phyloP scores from a whole-genome alignment of 2,329 filamentous ascomycete genomes.

The Tolypocladium ovalisporum region DNA sequence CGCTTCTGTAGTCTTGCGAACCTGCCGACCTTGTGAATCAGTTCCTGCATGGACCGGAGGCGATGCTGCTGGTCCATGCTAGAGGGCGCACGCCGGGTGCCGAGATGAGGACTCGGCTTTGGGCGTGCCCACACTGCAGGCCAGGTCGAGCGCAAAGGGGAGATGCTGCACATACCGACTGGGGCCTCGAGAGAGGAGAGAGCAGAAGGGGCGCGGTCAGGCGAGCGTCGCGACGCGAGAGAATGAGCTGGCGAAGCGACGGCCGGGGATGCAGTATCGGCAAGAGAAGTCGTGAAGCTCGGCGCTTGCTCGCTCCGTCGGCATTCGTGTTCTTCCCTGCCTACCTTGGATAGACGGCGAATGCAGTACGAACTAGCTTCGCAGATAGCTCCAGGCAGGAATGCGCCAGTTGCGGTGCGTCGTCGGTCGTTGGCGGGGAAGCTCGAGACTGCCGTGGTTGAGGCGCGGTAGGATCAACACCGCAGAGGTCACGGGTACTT shows the following conservation, averaged over 20 bases:
- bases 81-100: background rate
- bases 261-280: background rate
- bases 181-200: background rate
- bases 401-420: background rate
- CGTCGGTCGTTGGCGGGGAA: background rate
- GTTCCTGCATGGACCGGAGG: slow-evolving; percentile 12
- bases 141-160: background rate
- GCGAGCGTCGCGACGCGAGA: background rate
- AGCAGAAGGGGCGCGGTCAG: background rate
- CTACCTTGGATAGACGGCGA: background rate
- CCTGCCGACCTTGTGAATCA: slow-evolving; percentile 18
- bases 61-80: background rate
- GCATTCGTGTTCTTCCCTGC: too few species aligned
- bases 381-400: background rate
- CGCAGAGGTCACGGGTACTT: background rate
- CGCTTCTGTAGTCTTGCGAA: slow-evolving; percentile 7
- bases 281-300: background rate
- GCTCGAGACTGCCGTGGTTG: background rate
- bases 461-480: background rate
- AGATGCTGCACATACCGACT: background rate
- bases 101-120: background rate
- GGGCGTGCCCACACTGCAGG: background rate
- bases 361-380: background rate
- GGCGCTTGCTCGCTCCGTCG: background rate
- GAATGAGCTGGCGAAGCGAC: background rate